Conservation (phyloP, 139 green algal genomes). For the Mesostigma viride region DNA sequence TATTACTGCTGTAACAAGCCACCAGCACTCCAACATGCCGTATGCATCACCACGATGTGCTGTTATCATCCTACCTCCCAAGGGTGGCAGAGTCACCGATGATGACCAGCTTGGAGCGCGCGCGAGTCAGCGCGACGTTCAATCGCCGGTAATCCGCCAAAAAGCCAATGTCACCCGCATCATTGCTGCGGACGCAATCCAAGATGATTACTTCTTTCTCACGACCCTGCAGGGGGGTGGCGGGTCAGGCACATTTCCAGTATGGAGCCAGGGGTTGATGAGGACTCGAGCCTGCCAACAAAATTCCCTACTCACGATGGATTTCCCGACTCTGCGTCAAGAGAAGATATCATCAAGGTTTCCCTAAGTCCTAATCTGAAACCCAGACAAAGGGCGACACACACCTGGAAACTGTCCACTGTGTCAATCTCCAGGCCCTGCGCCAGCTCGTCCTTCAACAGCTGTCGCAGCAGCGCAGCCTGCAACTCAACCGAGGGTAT, state of each 20-base stretch:
- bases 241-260: too few species aligned
- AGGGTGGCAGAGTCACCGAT: constrained; percentile 30
- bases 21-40: not conserved
- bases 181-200: constrained; percentile 23
- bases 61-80: constrained; percentile 5
- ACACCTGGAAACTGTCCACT: constrained; percentile 26
- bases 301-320: too few species aligned
- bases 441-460: constrained; percentile 8
- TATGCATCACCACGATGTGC: too few species aligned
- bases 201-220: constrained; percentile 22
- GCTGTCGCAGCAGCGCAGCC: constrained; percentile 8
- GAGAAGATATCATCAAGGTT: too few species aligned
- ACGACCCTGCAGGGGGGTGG: constrained; percentile 18
- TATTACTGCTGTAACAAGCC: not conserved
- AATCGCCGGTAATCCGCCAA: constrained; percentile 28
- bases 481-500: too few species aligned
- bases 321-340: too few species aligned
- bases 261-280: too few species aligned
- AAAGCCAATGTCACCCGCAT: constrained; percentile 15
- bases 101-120: constrained; percentile 32
- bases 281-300: too few species aligned
- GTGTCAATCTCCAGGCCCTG: constrained; percentile 22
- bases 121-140: constrained; percentile 38
- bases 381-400: not conserved
- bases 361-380: too few species aligned